Evolutionary conservation across 2,329 filamentous ascomycete genomes (phyloP).

Genomic region (Exophiala xenobiotica): DNA sequence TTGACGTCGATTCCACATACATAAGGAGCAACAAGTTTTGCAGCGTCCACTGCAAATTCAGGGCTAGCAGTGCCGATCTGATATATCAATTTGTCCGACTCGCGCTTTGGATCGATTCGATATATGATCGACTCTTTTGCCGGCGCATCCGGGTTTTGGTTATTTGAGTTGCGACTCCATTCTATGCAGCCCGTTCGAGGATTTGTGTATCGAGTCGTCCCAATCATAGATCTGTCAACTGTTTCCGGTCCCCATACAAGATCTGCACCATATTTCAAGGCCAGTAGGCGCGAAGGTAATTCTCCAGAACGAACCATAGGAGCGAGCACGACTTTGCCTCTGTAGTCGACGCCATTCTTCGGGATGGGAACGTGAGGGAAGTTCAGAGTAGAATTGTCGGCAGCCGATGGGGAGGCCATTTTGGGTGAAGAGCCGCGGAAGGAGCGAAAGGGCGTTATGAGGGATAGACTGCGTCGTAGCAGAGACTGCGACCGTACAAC

Average conservation of each 20-base stretch:
- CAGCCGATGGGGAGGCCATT: slow-evolving; percentile 10
- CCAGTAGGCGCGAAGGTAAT: slow-evolving; percentile 80
- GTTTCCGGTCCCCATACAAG: slow-evolving; percentile 98
- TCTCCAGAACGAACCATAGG: slow-evolving; percentile 99
- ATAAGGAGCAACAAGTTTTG: slow-evolving; percentile 77
- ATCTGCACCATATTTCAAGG: slow-evolving; percentile 92
- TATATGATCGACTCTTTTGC: slow-evolving; percentile 71
- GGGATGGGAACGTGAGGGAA: slow-evolving; percentile 77
- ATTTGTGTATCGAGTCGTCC: slow-evolving; percentile 76
- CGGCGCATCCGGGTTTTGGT: slow-evolving; percentile 48
- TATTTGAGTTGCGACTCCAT: slow-evolving; percentile 74
- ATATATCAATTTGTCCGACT: slow-evolving; percentile 76
- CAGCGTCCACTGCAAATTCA: slow-evolving; percentile 77
- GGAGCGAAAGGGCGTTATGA: slow-evolving; percentile 16
- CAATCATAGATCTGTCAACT: slow-evolving; percentile 87
- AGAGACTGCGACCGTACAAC: slow-evolving; percentile 26
- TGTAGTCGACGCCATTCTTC: slow-evolving; percentile 84
- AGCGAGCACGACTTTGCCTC: slow-evolving; percentile 88
- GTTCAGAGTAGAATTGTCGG: neutral
- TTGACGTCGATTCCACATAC: slow-evolving; percentile 96
- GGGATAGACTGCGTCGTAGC: slow-evolving; percentile 26
- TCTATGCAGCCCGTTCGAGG: slow-evolving; percentile 76
- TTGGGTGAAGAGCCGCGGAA: neutral
- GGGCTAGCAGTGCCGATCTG: slow-evolving; percentile 89
- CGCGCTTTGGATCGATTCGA: slow-evolving; percentile 73